Base-by-base conservation (phyloP, 1,139 yeast species). In the Nakaseomyces delphensis region DNA sequence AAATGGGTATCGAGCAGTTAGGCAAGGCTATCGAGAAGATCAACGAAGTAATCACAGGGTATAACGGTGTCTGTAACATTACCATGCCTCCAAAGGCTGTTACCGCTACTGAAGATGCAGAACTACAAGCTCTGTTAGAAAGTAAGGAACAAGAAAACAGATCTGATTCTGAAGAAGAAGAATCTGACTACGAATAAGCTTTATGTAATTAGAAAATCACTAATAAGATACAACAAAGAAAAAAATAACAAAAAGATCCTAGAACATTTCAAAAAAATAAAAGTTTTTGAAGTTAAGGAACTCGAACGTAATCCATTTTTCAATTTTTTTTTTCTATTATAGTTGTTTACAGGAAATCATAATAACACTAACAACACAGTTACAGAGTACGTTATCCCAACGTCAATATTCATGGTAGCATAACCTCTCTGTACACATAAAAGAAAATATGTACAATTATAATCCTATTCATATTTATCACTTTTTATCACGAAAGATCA, bases 31-130 rank as follows among this genome's bases (percentile, higher is more conserved):
- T 91, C 54, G 83, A 76, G 53, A 77, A 74, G 55, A 83, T 91
- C 52, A 73, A 76, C 50, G 74, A 74, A 54, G 72, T 79, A 42
- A 87, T 93, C 59, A 76, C 75, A 51, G 68, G 73, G 25, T 74
- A 77, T 43, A 95, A 87, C 46, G 99, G 99, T 60, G 76, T 78
- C 47, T 82, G 95, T 64, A 86, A 84, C 55, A 83, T 91, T 51
- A 87, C 94, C 49, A 89, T 91, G 96, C 91, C 95, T 56, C 97
- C 98, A 60, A 89, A 89, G 77, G 96, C 97, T 39, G 97, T 91
- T 53, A 86, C 96, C 48, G 97, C 96, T 48, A 84, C 91, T 48
- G 99, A 91, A 65, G 99, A 91, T 65, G 97, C 96, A 48, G 97
- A 89, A 69, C 78, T 91, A 62, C 95, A 87, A 67, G 95, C 95